phyloP scores from a whole-genome alignment of 305 asterid species.

The Fraxinus paxiana region DNA sequence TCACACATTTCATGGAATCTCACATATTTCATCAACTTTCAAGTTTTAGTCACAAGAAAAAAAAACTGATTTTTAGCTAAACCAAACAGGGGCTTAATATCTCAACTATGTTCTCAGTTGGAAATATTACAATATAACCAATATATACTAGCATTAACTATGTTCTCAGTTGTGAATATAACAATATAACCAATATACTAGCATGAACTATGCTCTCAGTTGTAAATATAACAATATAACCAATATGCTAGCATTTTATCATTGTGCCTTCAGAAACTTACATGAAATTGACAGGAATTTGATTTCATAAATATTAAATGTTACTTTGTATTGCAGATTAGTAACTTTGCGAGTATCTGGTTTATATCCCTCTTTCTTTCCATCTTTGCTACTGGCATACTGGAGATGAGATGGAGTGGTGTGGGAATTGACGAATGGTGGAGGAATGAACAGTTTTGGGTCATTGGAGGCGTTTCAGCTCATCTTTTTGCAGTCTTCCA shows the following conservation, averaged over 20 bases:
- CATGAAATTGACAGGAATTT: neutral
- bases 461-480: constrained; percentile 89
- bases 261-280: neutral
- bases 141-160: no score
- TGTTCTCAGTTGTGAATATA: no score
- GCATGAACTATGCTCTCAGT: no score
- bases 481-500: constrained; percentile 89
- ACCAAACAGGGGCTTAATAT: neutral
- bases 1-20: neutral
- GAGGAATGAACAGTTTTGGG: constrained; percentile 99
- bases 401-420: constrained; percentile 97
- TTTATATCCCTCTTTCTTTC: constrained; percentile 90
- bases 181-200: no score
- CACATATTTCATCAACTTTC: neutral
- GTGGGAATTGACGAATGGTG: constrained; percentile 97
- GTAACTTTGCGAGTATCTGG: constrained; percentile 90
- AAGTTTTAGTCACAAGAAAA: no score
- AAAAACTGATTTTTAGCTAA: neutral
- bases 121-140: no score
- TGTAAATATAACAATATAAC: no score
- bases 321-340: constrained; percentile 52
- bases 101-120: neutral
- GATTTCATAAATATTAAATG: neutral
- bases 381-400: constrained; percentile 90
- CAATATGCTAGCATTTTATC: neutral